Evolutionary conservation across 257 asterid species (phyloP).

Genomic region (Solanum stenotomum): DNA sequence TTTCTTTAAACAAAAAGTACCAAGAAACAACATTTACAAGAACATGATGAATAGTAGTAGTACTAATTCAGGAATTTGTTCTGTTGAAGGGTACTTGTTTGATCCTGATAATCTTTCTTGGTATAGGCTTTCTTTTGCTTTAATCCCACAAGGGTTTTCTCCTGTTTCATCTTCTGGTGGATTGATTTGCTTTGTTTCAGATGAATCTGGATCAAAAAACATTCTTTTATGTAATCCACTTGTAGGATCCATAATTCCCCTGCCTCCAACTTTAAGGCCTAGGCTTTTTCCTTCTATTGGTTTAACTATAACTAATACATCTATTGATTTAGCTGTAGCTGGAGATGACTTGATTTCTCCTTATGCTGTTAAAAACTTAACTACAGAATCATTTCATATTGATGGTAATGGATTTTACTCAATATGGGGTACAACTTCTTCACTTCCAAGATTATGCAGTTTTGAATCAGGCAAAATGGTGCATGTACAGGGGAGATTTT

Average conservation of each 20-base stretch:
- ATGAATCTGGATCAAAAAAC: slow-evolving; percentile 67
- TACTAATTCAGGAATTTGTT: not conserved
- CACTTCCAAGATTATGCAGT: slow-evolving; percentile 81
- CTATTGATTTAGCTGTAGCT: slow-evolving; percentile 69
- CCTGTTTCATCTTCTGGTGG: slow-evolving; percentile 81
- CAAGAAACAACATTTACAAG: slow-evolving; percentile 34
- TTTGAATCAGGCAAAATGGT: slow-evolving; percentile 88
- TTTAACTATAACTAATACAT: slow-evolving; percentile 40
- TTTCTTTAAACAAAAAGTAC: slow-evolving; percentile 52
- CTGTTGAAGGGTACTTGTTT: slow-evolving; percentile 52
- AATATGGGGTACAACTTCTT: slow-evolving; percentile 84
- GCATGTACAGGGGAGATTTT: slow-evolving; percentile 48
- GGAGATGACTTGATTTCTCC: slow-evolving; percentile 92
- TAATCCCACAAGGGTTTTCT: slow-evolving; percentile 61
- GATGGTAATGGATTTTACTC: slow-evolving; percentile 87
- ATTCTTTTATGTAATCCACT: slow-evolving; percentile 69
- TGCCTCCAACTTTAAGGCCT: slow-evolving; percentile 72
- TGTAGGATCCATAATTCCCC: slow-evolving; percentile 35
- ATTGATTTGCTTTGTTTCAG: slow-evolving; percentile 64
- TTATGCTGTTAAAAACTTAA: slow-evolving; percentile 80
- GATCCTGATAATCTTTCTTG: slow-evolving; percentile 55
- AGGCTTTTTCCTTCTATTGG: slow-evolving; percentile 81
- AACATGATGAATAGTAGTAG: not conserved
- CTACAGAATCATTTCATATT: slow-evolving; percentile 76
- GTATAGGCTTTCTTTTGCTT: slow-evolving; percentile 51